Base-by-base conservation (phyloP, 352 stramenopile species). In the Globisporangium nodosum region DNA sequence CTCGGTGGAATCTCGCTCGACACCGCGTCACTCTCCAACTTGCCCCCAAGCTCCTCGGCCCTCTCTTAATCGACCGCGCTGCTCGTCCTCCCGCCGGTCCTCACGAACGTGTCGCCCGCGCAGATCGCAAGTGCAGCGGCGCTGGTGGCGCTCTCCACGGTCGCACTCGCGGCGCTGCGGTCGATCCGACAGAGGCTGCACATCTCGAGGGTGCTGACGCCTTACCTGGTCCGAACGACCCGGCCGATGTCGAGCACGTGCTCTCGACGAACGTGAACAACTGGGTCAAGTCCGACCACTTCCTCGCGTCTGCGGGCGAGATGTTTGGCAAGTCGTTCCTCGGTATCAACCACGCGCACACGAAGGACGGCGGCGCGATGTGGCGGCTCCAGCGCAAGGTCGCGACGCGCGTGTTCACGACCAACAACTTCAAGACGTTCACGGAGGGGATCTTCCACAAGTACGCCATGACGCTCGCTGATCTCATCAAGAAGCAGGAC, bases 341-440 rank as follows among this genome's bases (percentile, higher is more conserved):
- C n/a, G 73, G 73, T 16, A 69, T 86, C 58, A 90, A 86, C 52
- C 77, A 86, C 54, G 48, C 64, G 20, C 48, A 81, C 58, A 68
- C 71, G n/a, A 48, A 61, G 5, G 75, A 83, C 48, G 66, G 85
- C 18, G 82, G 83, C 21, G 69, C 56, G 53, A 73, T 66, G 35
- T 93, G 83, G 82, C 60, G 69, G 8, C 56, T 86, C 7, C 84
- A 96, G 58, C 77, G 86, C 51, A 96, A 96, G 57, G 77, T 80
- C 27, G 83, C 85, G 47, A 87, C 78, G 39, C 89, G 92, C 55
- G 92, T 97, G 31, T 96, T 96, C 40, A 92, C 81, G 35, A 84
- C 70, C 5, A 61, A 54, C n/a, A 86, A 84, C 43, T 85, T 88
- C n/a, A 69, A 70, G 31, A 51, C 64, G 2, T 81, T 77, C 52